Evolutionary conservation across 768 basidiomycete species (phyloP), one percentile per base, ranked within the genome.

Genomic region (Tulasnella sp.): DNA sequence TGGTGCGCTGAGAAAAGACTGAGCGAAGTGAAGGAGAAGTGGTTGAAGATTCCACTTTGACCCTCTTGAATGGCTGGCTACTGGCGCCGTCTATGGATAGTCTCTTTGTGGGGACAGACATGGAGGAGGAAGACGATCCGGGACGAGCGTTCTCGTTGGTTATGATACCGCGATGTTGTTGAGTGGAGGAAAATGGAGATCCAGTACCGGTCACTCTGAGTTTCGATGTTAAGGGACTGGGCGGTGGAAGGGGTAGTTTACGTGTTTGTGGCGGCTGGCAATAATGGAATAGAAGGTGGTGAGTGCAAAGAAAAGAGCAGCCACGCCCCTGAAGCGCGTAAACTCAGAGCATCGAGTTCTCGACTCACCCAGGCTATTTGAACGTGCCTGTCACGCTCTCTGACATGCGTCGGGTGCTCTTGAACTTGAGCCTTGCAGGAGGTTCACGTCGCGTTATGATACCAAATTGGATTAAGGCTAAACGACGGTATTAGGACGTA

Each of bases 381-480:
- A 11, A 43, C 41, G 41, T 19, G 41, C 10, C 41, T 10, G 10
- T 10, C 34, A 2, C 52, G 52, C n/a, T 15, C 29, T 17, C 19
- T 48, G 34, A 21, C 54, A 56, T 56, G 54, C 7, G 42, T 56
- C 4, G 44, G 54, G 38, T 49, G 44, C 11, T 29, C 46, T 56
- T 56, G 24, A 22, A 56, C 34, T 38, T 56, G 54, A n/a, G 24
- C 21, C 54, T 56, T 3, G 24, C 17, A 53, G 42, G 22, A 12
- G 41, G 17, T 7, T 41, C 29, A 53, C 25, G 52, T 34, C 52
- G 52, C 52, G 52, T 12, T 29, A 4, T 17, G n/a, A 1, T 2
- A 19, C n/a, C n/a, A n/a, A n/a, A n/a, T n/a, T n/a, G n/a, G n/a
- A n/a, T n/a, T 11, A 43, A 34, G 17, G 5, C 5, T 22, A 25